Percentiles rank a stretch among this genome's conserved stretches.
These are phyloP conservation scores for Infundibulicybe gibba DNA, from an alignment of 768 basidiomycete species.

Conservation along the genomic window DNA sequence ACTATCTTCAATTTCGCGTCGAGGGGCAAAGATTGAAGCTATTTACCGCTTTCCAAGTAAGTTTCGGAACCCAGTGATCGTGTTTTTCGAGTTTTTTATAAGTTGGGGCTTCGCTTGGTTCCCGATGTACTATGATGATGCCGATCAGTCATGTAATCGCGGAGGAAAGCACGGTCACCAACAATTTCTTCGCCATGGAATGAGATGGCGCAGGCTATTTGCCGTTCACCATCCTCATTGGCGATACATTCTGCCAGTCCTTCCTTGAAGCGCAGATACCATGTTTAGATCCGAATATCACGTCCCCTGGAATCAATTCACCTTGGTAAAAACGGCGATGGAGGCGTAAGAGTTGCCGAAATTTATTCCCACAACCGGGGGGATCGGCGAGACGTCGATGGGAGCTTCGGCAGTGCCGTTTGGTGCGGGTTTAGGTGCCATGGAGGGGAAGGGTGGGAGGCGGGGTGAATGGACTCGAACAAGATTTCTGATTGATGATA, in stretches of 20 bases:
- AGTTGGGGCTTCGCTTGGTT: constrained; percentile 93
- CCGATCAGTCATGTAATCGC: constrained; percentile 5
- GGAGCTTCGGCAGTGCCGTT: constrained; percentile 52
- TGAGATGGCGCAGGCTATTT: constrained; percentile 92
- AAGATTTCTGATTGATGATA: no score
- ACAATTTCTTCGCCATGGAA: constrained; percentile 92
- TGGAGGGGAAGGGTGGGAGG: constrained; percentile 9
- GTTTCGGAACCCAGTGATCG: constrained; percentile 93
- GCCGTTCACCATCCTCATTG: constrained; percentile 97
- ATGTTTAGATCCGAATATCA: background rate
- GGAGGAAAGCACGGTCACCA: constrained; percentile 22
- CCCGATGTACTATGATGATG: constrained; percentile 79
- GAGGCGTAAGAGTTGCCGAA: constrained; percentile 95
- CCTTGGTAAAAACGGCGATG: constrained; percentile 94
- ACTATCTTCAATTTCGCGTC: background rate
- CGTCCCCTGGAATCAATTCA: constrained; percentile 23
- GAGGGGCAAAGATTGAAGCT: background rate
- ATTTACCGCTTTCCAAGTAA: constrained; percentile 86
- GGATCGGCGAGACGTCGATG: constrained; percentile 31
- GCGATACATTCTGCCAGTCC: constrained; percentile 93
- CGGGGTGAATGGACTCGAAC: background rate
- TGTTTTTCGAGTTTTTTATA: constrained; percentile 92
- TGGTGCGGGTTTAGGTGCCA: constrained; percentile 37
- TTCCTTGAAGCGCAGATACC: constrained; percentile 48
- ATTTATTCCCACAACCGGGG: constrained; percentile 88